Evolutionary conservation across 1,139 yeast genomes (phyloP), one percentile per base, ranked within the genome.

Genomic region (Hanseniaspora sp.): DNA sequence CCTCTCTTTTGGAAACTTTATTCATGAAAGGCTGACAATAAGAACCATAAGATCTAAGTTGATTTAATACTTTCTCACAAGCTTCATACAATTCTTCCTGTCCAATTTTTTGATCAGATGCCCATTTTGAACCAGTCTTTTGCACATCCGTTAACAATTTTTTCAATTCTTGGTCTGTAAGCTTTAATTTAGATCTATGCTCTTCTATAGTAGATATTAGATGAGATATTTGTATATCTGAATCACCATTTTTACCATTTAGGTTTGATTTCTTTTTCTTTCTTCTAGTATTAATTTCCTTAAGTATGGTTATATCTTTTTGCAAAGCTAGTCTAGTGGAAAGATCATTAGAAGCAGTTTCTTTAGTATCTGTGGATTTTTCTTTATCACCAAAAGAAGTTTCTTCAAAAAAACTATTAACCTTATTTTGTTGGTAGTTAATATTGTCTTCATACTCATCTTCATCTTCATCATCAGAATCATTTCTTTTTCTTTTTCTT

Each of bases 71-170:
- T 64, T 87, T 90, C 63, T 94, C 98, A 62, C 96, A 92, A 0
- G 96, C 96, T 62, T 94, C 98, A 64, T 92, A 94, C 17, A 94
- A 74, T 66, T 94, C 99, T 66, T 94, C 99, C 67, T 94, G 99
- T 4, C 98, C 98, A 43, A 92, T 82, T 58, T 86, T 76, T 57
- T 90, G 96, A 65, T 92, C 96, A 58, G 86, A 86, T 7, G 82
- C 95, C 99, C 98, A 94, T 68, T 94, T 92, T 0, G 97, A 95
- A 60, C 97, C 74, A 64, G 90, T 90, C 62, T 90, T 92, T 51
- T 96, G 77, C 12, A 92, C 97, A 65, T 92, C 98, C 76, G 87
- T 80, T 54, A 92, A 83, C 58, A 92, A 74, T 54, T 83, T 84
- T 56, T 95, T 79, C 57, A 92, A 76, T 64, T 94, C 98, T 56